Percentiles rank a stretch among this genome's conserved stretches.
phyloP scores from a whole-genome alignment of 805 yeast species.

The Metschnikowia lachancei region DNA sequence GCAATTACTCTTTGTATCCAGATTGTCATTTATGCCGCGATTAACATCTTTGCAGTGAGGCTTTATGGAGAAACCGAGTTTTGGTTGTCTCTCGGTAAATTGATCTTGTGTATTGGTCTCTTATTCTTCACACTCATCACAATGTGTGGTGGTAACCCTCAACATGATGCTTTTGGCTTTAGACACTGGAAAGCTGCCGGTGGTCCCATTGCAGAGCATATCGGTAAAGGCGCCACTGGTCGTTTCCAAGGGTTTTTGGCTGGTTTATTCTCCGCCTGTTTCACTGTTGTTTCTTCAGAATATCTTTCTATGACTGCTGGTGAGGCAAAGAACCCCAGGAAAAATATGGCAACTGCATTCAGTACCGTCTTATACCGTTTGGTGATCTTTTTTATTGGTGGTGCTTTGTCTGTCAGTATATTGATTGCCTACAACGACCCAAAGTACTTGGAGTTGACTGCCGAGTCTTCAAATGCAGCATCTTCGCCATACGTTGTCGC shows the following conservation, averaged over 20 bases:
- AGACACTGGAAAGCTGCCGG: slow-evolving; percentile 39
- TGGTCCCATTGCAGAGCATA: slow-evolving; percentile 41
- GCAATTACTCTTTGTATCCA: slow-evolving; percentile 46
- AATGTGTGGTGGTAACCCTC: slow-evolving; percentile 87
- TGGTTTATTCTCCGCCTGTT: slow-evolving; percentile 37
- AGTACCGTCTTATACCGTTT: slow-evolving; percentile 44
- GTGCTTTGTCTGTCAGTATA: slow-evolving; percentile 42
- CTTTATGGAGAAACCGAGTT: slow-evolving; percentile 83
- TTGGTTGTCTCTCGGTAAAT: slow-evolving; percentile 64
- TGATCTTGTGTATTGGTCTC: slow-evolving; percentile 66
- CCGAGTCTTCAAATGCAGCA: slow-evolving; percentile 19
- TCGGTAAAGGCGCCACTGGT: slow-evolving; percentile 37
- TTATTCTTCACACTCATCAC: slow-evolving; percentile 72
- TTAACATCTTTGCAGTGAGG: slow-evolving; percentile 68
- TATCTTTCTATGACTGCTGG: slow-evolving; percentile 45
- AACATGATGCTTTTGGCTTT: slow-evolving; percentile 53
- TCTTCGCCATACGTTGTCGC: slow-evolving; percentile 24
- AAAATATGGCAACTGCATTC: slow-evolving; percentile 39
- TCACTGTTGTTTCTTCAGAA: slow-evolving; percentile 44
- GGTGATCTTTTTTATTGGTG: slow-evolving; percentile 44
- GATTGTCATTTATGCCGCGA: slow-evolving; percentile 39
- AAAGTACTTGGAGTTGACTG: slow-evolving; percentile 15
- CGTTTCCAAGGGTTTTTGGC: slow-evolving; percentile 43
- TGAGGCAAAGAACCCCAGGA: slow-evolving; percentile 43
- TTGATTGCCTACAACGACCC: slow-evolving; percentile 27